phyloP scores from a whole-genome alignment of 139 green algal species.

The Micractinium sp. region DNA sequence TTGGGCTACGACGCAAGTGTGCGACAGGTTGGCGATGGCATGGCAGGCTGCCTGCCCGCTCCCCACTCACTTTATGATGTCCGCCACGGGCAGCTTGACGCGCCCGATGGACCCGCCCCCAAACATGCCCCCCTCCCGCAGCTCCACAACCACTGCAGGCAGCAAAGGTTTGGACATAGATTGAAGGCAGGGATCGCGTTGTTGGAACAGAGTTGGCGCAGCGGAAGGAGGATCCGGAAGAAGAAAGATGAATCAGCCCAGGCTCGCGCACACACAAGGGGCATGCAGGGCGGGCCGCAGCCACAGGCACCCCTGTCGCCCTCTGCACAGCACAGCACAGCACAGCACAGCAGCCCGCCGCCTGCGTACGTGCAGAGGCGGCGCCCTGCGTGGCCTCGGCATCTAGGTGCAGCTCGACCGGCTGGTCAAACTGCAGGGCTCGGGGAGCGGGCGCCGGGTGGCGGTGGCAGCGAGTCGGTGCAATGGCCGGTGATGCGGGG shows the following conservation, averaged over 20 bases:
- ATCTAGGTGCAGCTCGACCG: conserved; percentile 9
- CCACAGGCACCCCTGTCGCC: neutral
- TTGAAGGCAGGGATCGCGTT: too few species aligned
- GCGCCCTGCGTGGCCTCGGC: neutral
- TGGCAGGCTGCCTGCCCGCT: neutral
- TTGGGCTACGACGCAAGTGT: too few species aligned
- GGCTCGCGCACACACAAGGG: neutral
- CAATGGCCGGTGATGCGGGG: too few species aligned
- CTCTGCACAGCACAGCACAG: neutral
- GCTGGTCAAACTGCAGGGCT: conserved; percentile 25
- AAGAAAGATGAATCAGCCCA: neutral
- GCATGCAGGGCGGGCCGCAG: neutral
- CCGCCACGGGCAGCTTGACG: neutral
- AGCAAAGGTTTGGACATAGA: too few species aligned
- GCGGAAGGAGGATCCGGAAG: neutral
- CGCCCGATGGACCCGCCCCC: neutral
- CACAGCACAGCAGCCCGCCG: neutral
- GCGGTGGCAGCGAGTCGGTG: too few species aligned
- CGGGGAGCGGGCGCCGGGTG: too few species aligned
- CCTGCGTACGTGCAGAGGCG: neutral
- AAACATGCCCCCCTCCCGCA: neutral
- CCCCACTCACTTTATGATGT: neutral
- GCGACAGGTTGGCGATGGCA: too few species aligned
- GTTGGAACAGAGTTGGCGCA: too few species aligned
- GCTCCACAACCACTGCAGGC: conserved; percentile 24